Conservation (phyloP, 2,329 filamentous ascomycete genomes). For the Ophiostoma quercus region DNA sequence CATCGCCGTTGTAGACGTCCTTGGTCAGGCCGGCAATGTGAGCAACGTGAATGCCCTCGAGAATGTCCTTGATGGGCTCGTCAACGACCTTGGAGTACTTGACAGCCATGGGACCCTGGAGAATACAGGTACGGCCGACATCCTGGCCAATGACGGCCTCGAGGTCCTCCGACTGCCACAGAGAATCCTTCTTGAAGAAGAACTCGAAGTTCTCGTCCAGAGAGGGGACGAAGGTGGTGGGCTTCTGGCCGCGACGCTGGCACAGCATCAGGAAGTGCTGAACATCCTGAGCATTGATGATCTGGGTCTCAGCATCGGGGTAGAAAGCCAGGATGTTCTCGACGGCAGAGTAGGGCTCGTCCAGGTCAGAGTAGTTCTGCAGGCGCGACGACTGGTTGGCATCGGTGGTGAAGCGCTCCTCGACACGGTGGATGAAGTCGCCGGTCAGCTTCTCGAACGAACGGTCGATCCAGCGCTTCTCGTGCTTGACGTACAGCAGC, state of each 20-base stretch:
- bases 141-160: slow-evolving; percentile 95
- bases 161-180: slow-evolving; percentile 98
- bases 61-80: slow-evolving; percentile 90
- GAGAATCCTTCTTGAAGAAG: slow-evolving; percentile 99
- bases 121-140: slow-evolving; percentile 89
- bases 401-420: slow-evolving; percentile 83
- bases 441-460: slow-evolving; percentile 79
- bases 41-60: slow-evolving; percentile 81
- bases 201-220: slow-evolving; percentile 97
- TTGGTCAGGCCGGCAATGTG: slow-evolving; percentile 76
- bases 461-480: slow-evolving; percentile 84
- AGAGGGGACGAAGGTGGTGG: slow-evolving; percentile 90
- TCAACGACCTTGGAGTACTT: slow-evolving; percentile 86
- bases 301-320: slow-evolving; percentile 78
- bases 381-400: slow-evolving; percentile 72
- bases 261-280: slow-evolving; percentile 94
- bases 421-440: slow-evolving; percentile 93
- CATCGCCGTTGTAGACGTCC: slow-evolving; percentile 74
- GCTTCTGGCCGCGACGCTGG: slow-evolving; percentile 89
- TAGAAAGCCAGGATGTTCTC: slow-evolving; percentile 76
- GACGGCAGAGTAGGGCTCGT: slow-evolving; percentile 72
- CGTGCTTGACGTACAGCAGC: slow-evolving; percentile 85
- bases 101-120: slow-evolving; percentile 89
- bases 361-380: slow-evolving; percentile 83
- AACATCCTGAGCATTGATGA: slow-evolving; percentile 97